Conservation (phyloP, 768 basidiomycete species). For the Kwoniella dejecticola region DNA sequence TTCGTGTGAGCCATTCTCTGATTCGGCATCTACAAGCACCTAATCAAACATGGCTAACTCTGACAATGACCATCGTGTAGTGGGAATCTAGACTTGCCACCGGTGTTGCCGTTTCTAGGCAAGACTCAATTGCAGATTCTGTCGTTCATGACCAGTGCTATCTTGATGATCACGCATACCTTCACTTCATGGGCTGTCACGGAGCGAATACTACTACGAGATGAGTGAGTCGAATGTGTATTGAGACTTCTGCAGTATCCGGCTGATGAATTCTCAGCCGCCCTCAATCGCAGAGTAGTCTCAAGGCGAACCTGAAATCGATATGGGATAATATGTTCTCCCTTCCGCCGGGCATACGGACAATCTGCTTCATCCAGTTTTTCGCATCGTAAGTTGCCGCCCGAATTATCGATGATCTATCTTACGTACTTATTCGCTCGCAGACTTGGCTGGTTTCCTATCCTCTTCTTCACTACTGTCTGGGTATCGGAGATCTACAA, state of each 20-base stretch:
- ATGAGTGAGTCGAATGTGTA: slow-evolving; percentile 45
- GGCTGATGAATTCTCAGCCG: slow-evolving; percentile 26
- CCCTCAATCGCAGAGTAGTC: slow-evolving; percentile 42
- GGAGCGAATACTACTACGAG: slow-evolving; percentile 70
- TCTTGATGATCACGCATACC: slow-evolving; percentile 69
- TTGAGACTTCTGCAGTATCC: no score
- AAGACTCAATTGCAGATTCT: slow-evolving; percentile 78
- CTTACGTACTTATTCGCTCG: no score
- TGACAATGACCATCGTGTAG: no score
- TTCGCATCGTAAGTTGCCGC: slow-evolving; percentile 34
- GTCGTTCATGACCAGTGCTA: slow-evolving; percentile 69
- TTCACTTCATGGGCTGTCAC: slow-evolving; percentile 61
- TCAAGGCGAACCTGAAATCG: slow-evolving; percentile 60
- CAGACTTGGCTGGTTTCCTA: slow-evolving; percentile 90
- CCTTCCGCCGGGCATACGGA: slow-evolving; percentile 72
- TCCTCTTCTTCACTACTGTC: slow-evolving; percentile 82
- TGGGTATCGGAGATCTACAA: slow-evolving; percentile 88
- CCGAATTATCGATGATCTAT: slow-evolving; percentile 61
- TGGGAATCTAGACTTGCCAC: slow-evolving; percentile 76
- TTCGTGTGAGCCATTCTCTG: slow-evolving; percentile 69
- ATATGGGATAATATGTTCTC: slow-evolving; percentile 72
- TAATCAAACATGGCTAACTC: no score
- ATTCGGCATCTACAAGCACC: no score
- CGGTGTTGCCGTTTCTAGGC: slow-evolving; percentile 72
- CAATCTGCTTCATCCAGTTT: slow-evolving; percentile 68